phyloP scores from a whole-genome alignment of 805 yeast genomes.

The Candida hungchunana region DNA sequence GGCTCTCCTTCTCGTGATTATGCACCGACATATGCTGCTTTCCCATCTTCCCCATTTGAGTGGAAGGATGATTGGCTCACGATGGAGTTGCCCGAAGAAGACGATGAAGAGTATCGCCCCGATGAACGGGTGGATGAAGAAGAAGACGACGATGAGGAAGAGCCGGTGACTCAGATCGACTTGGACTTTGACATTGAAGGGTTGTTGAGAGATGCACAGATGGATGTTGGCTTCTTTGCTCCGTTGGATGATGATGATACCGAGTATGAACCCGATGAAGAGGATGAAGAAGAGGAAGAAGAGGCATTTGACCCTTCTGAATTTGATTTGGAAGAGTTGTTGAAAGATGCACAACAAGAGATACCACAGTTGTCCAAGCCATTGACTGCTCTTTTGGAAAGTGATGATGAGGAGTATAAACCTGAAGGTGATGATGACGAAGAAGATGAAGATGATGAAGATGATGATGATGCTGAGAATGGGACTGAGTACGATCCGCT shows the following conservation, averaged over 20 bases:
- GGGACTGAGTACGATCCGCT: constrained; percentile 2
- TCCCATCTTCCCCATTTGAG: constrained; percentile 11
- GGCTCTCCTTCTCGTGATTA: neutral
- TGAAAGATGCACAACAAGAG: constrained; percentile 10
- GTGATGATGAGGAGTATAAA: constrained; percentile 11
- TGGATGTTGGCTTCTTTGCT: constrained; percentile 3
- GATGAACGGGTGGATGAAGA: constrained; percentile 9
- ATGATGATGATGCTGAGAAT: neutral
- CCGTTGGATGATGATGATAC: constrained; percentile 11
- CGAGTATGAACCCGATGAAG: constrained; percentile 13
- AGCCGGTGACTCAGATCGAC: constrained; percentile 1
- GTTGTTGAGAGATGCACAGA: constrained; percentile 7
- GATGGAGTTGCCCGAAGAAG: constrained; percentile 12
- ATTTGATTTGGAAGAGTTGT: constrained; percentile 5
- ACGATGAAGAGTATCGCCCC: constrained; percentile 12
- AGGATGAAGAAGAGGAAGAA: constrained; percentile 8
- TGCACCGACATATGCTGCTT: constrained; percentile 1
- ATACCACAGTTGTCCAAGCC: constrained; percentile 4
- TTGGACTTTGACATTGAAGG: constrained; percentile 6
- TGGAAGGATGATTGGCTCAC: constrained; percentile 4
- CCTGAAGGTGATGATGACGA: constrained; percentile 8
- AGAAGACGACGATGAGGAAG: constrained; percentile 6
- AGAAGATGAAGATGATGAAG: constrained; percentile 9
- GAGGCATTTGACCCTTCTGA: constrained; percentile 3
- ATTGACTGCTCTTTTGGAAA: constrained; percentile 9